Evolutionary conservation across 2,329 filamentous ascomycete species (phyloP).

Genomic region (Apiospora kogelbergensis): DNA sequence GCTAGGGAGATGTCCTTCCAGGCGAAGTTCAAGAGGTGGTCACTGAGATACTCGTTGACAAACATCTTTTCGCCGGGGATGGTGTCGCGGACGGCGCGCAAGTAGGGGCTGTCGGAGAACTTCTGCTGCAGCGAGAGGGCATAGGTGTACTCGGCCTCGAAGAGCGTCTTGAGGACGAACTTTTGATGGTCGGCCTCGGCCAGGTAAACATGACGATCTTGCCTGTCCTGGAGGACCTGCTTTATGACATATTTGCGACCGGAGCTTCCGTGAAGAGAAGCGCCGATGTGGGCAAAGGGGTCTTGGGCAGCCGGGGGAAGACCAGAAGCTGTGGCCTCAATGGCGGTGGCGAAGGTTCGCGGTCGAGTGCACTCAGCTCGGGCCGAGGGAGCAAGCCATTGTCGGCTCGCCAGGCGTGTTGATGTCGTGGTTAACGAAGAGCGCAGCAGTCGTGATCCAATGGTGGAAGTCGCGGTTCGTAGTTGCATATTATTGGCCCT

Average conservation of each 20-base stretch:
- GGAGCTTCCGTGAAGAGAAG: constrained; percentile 19
- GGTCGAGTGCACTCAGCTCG: neutral
- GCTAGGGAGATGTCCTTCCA: constrained; percentile 38
- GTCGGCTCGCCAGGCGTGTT: neutral
- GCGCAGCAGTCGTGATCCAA: neutral
- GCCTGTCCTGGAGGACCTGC: constrained; percentile 34
- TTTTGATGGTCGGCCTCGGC: constrained; percentile 34
- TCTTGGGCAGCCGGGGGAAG: neutral
- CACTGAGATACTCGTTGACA: constrained; percentile 43
- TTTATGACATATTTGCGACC: constrained; percentile 32
- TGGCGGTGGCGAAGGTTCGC: constrained; percentile 3
- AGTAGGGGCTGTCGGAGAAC: constrained; percentile 33
- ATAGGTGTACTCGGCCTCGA: constrained; percentile 34
- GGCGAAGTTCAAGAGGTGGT: constrained; percentile 41
- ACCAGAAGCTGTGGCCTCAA: neutral
- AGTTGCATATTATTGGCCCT: neutral
- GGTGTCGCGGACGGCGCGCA: constrained; percentile 40
- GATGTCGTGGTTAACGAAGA: neutral
- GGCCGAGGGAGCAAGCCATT: neutral
- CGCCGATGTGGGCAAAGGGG: constrained; percentile 11
- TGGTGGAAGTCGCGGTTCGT: neutral
- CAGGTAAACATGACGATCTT: constrained; percentile 34
- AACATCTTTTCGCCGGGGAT: constrained; percentile 45
- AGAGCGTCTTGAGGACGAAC: constrained; percentile 34
- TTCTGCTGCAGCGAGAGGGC: constrained; percentile 31